Evolutionary conservation across 1,284 basidiomycete genomes (phyloP).

Genomic region (Austroboletus olivaceoglutinosus): DNA sequence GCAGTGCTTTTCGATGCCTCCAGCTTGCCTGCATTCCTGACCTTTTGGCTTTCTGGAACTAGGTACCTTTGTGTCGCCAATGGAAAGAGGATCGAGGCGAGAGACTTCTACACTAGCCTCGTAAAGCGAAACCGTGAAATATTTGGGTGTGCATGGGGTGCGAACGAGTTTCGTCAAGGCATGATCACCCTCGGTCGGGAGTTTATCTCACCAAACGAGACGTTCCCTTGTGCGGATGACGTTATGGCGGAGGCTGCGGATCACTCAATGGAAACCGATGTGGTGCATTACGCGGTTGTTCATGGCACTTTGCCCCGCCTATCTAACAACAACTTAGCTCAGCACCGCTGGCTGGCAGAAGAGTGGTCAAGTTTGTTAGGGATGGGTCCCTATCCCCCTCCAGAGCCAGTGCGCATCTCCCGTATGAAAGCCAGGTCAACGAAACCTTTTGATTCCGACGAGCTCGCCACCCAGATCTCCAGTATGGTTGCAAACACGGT

Average conservation of each 20-base stretch:
- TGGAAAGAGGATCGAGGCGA: not conserved
- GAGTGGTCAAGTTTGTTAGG: conserved; percentile 8
- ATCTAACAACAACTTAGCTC: not conserved
- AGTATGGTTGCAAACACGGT: no score
- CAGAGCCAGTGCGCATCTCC: not conserved
- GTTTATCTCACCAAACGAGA: conserved; percentile 1
- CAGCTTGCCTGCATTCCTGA: no score
- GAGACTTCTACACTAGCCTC: not conserved
- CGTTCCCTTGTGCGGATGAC: conserved; percentile 2
- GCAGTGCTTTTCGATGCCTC: no score
- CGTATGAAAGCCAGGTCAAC: no score
- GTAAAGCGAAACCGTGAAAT: not conserved
- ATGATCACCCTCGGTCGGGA: conserved; percentile 3
- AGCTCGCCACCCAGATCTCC: no score
- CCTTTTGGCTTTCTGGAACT: not conserved
- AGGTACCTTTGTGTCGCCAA: conserved; percentile 7
- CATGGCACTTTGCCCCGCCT: not conserved
- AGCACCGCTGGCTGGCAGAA: conserved; percentile 4
- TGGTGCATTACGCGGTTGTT: not conserved
- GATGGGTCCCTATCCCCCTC: not conserved
- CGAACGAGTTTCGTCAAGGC: conserved; percentile 1
- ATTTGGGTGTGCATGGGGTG: conserved; percentile 8
- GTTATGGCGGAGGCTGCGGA: conserved; percentile 12
- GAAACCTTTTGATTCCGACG: not conserved
- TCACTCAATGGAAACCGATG: conserved; percentile 6